phyloP scores from a whole-genome alignment of 2,329 filamentous ascomycete species.

The Epichloe sibirici region DNA sequence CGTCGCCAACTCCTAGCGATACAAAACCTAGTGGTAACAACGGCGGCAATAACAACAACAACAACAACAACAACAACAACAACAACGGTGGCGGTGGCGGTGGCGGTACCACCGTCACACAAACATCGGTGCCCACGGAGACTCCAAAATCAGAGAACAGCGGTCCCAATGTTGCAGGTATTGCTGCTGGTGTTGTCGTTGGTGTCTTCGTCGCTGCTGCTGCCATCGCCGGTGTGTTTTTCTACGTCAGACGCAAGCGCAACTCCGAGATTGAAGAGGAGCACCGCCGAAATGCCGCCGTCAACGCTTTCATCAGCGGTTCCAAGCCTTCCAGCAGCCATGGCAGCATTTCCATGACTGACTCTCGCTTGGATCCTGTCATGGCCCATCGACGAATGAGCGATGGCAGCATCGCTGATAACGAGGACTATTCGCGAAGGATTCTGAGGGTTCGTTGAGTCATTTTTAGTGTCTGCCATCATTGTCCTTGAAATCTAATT shows the following conservation, averaged over 20 bases:
- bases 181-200: constrained; percentile 79
- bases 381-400: constrained; percentile 77
- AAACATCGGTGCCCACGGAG: constrained; percentile 10
- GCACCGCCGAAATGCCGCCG: constrained; percentile 67
- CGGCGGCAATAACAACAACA: not conserved
- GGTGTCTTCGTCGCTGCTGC: constrained; percentile 60
- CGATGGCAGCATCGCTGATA: constrained; percentile 92
- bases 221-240: constrained; percentile 55
- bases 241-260: constrained; percentile 63
- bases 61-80: not conserved
- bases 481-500: not conserved
- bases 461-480: not conserved
- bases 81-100: too few relatives aligned
- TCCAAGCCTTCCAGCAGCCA: constrained; percentile 50
- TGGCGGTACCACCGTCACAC: constrained; percentile 7
- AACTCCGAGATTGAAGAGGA: constrained; percentile 74
- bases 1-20: constrained; percentile 8
- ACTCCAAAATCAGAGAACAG: constrained; percentile 15
- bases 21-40: constrained; percentile 10
- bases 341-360: constrained; percentile 58
- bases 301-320: constrained; percentile 62
- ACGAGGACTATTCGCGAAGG: constrained; percentile 90
- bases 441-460: constrained; percentile 72
- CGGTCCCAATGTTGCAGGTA: constrained; percentile 63
- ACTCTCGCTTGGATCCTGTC: constrained; percentile 77